Evolutionary conservation across 768 basidiomycete genomes (phyloP).

Genomic region (Trametes coccinea): DNA sequence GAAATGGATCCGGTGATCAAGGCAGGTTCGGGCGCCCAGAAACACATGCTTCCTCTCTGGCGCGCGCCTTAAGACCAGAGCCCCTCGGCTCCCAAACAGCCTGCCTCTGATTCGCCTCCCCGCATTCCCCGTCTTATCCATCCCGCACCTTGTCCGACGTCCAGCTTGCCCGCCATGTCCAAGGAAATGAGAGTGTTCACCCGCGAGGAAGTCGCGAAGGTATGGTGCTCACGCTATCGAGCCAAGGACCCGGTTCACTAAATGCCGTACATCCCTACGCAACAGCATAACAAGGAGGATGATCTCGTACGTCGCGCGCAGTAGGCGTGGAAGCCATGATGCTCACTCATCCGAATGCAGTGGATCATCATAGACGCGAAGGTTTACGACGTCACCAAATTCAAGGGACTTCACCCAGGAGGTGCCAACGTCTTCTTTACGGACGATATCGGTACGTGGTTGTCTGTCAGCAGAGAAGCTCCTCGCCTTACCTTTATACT

Average conservation of each 20-base stretch:
- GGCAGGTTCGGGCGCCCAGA: background rate
- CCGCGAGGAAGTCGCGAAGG: conserved; percentile 73
- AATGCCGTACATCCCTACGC: background rate
- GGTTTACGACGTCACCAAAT: conserved; percentile 81
- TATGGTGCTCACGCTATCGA: conserved; percentile 33
- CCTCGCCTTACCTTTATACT: background rate
- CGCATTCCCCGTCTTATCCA: background rate
- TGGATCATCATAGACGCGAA: conserved; percentile 86
- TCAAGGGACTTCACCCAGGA: conserved; percentile 82
- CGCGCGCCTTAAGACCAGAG: conserved; percentile 8
- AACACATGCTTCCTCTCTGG: conserved; percentile 17
- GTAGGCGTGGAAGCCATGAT: background rate
- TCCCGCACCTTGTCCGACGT: background rate
- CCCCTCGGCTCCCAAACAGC: conserved; percentile 4
- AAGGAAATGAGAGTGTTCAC: conserved; percentile 48
- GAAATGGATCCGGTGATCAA: conserved; percentile 17
- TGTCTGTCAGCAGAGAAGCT: background rate
- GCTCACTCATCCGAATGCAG: conserved; percentile 34
- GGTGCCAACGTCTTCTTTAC: conserved; percentile 79
- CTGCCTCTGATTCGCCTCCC: conserved; percentile 16
- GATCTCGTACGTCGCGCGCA: conserved; percentile 60
- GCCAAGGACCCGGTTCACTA: background rate
- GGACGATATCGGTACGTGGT: conserved; percentile 64
- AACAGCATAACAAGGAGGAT: conserved; percentile 71
- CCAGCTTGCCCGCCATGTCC: conserved; percentile 24